Conservation (phyloP, 257 asterid species). For the Catharanthus roseus region DNA sequence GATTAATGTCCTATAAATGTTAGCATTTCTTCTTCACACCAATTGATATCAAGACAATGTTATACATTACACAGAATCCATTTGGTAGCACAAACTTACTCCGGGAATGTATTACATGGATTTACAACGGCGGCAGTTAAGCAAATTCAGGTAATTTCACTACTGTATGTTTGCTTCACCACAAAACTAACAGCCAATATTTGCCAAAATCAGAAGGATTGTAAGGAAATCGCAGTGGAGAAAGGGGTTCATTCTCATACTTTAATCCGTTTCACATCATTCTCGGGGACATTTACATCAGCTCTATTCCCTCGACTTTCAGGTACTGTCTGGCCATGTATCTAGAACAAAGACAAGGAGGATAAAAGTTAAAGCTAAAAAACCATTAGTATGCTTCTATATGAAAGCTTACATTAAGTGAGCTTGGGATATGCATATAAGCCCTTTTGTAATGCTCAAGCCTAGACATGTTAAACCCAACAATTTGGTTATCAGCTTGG, state of each 20-base stretch:
- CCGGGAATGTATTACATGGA: not conserved
- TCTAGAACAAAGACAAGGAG: slow-evolving; percentile 26
- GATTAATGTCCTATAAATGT: too few species aligned
- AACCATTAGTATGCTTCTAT: not conserved
- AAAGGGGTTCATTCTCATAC: slow-evolving; percentile 33
- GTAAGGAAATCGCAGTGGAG: not conserved
- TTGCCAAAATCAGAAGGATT: not conserved
- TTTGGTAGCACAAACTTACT: not conserved
- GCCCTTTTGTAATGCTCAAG: too few species aligned
- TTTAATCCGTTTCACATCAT: slow-evolving; percentile 63
- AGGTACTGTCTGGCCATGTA: slow-evolving; percentile 24
- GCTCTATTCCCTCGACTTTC: slow-evolving; percentile 32
- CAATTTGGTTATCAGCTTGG: too few species aligned
- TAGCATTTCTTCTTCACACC: not conserved
- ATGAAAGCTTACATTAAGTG: not conserved
- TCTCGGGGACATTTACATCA: slow-evolving; percentile 72
- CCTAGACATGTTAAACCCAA: too few species aligned
- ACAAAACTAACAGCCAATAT: not conserved
- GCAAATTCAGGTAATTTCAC: not conserved
- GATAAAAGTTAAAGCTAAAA: not conserved
- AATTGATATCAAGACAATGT: not conserved
- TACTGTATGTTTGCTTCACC: not conserved
- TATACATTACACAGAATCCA: not conserved
- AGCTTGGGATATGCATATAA: too few species aligned
- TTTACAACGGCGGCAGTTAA: not conserved